Base-by-base conservation (phyloP, 768 basidiomycete species). In the Termitomyces sp. region DNA sequence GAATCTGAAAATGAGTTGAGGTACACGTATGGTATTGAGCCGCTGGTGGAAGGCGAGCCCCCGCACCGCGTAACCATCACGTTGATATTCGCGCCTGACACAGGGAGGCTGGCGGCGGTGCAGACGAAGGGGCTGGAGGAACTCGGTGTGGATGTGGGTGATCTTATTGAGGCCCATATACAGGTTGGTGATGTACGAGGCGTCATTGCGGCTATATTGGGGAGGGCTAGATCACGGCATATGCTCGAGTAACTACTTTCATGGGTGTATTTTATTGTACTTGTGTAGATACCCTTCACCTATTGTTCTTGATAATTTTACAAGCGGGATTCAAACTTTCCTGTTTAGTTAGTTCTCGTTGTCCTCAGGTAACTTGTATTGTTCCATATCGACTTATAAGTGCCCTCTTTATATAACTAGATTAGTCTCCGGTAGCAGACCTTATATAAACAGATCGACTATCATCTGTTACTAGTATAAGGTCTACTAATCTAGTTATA, bases 1-100 rank as follows among this genome's bases (percentile, higher is more conserved):
- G 77, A 76, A 25, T 84, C 90, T 1, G 89, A 91, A 55, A 91
- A 92, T 68, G 89, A 92, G 65, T 74, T 93, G 25, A 80, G 82
- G 27, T 74, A 94, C 41, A 81, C 80, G 9, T 94, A 94, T 67
- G 68, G 63, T 43, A 63, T 89, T 49, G 65, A 72, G 36, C 43
- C 64, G 33, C 20, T 33, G 7, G 40, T 42, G 31, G 59, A 67
- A 31, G 35, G 57, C n/a, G 60, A 64, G 9, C 62, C 64, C 13
- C 64, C 71, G 3, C 69, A 63, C 12, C 69, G 68, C 11, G 60
- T 89, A 7, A 76, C 73, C 0, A 76, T 91, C 52, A 77, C 73
- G 0, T 70, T 91, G 0, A 76, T 89, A 36, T 91, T 89, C 58
- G 76, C 82, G 20, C 86, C 89, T 4, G 86, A 88, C 60, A 88